Evolutionary conservation across 305 asterid species (phyloP).

Genomic region (Fraxinus nigra): DNA sequence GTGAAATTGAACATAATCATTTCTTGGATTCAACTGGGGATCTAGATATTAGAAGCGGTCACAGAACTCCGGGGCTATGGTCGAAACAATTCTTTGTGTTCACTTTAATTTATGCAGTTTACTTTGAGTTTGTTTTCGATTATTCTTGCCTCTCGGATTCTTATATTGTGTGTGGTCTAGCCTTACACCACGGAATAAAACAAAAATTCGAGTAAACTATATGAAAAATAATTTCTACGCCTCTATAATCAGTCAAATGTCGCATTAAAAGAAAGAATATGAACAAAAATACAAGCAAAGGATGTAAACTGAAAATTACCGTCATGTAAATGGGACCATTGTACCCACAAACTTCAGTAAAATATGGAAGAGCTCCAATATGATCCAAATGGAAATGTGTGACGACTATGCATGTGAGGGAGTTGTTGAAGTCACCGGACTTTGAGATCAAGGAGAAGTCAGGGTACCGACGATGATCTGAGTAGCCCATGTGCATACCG

Average conservation of each 20-base stretch:
- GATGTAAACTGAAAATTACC: constrained; percentile 36
- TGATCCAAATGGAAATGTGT: constrained; percentile 94
- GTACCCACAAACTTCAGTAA: constrained; percentile 90
- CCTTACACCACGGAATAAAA: background rate
- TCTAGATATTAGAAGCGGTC: no score
- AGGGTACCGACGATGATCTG: constrained; percentile 66
- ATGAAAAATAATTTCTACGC: background rate
- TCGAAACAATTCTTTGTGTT: no score
- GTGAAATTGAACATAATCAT: no score
- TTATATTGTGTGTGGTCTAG: no score
- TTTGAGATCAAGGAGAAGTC: constrained; percentile 64
- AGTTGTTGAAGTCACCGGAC: constrained; percentile 48
- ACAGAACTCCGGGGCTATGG: no score
- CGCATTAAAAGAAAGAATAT: background rate
- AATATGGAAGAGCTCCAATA: constrained; percentile 93
- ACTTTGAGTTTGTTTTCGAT: no score
- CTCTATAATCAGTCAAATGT: background rate
- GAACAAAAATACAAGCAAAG: background rate
- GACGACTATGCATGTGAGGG: constrained; percentile 73
- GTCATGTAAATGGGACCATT: constrained; percentile 96
- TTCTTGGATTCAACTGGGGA: no score
- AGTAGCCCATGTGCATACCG: constrained; percentile 91
- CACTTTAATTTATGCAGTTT: no score
- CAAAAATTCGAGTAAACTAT: background rate
- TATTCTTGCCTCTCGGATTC: no score